Conservation (phyloP, 148 eudicot species). For the Camellia japonica region DNA sequence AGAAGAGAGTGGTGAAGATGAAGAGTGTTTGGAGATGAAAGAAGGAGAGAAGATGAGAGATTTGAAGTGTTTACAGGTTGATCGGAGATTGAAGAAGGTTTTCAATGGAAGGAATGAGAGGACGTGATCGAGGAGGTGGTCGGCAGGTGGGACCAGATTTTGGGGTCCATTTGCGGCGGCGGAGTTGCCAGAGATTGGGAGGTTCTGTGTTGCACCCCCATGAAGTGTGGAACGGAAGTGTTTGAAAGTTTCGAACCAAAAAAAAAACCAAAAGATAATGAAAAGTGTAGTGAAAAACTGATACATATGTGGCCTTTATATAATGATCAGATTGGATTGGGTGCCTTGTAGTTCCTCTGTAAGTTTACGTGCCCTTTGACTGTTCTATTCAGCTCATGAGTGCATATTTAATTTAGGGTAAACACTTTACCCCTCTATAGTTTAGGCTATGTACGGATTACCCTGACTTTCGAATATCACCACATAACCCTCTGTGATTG, state of each 20-base stretch:
- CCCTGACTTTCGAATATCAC: too few relatives aligned
- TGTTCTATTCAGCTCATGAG: too few relatives aligned
- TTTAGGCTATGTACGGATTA: too few relatives aligned
- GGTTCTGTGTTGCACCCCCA: neutral
- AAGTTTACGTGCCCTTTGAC: too few relatives aligned
- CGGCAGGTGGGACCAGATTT: slow-evolving; percentile 57
- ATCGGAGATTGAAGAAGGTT: slow-evolving; percentile 42
- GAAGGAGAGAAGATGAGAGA: slow-evolving; percentile 46
- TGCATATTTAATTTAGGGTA: too few relatives aligned
- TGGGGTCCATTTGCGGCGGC: slow-evolving; percentile 50
- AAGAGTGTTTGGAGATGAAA: slow-evolving; percentile 43
- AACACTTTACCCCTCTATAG: too few relatives aligned
- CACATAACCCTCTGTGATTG: too few relatives aligned
- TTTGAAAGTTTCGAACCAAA: neutral
- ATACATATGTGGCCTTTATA: too few relatives aligned
- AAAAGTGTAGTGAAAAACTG: too few relatives aligned
- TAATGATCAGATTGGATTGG: too few relatives aligned
- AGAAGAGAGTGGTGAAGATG: slow-evolving; percentile 26
- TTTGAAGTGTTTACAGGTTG: slow-evolving; percentile 62
- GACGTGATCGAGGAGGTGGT: slow-evolving; percentile 50
- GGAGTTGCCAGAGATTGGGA: slow-evolving; percentile 10
- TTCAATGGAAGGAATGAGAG: slow-evolving; percentile 62
- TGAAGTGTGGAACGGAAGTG: neutral
- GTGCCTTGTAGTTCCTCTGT: too few relatives aligned
- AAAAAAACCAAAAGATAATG: too few relatives aligned